These are phyloP conservation scores for Erodium trifolium DNA, from an alignment of 441 rosid genomes.

Conservation along the genomic window DNA sequence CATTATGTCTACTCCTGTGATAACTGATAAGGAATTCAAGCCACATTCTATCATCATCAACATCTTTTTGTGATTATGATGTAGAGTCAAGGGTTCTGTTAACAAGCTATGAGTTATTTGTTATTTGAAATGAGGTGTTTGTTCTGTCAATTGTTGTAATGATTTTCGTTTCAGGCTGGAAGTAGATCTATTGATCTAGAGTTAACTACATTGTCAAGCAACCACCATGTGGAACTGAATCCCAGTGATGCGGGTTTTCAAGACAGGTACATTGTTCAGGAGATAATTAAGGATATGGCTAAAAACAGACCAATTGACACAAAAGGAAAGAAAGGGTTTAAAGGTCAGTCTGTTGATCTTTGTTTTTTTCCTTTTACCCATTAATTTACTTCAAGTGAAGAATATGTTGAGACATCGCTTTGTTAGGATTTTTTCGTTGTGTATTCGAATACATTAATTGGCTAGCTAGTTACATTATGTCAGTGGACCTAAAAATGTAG, in stretches of 20 bases:
- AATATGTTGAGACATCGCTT: too few species aligned
- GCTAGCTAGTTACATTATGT: too few species aligned
- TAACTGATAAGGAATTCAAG: background rate
- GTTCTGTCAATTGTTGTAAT: background rate
- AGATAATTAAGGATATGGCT: conserved; percentile 90
- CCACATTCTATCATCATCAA: background rate
- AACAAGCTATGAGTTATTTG: background rate
- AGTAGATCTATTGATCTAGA: conserved; percentile 78
- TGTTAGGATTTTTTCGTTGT: too few species aligned
- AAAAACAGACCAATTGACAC: conserved; percentile 81
- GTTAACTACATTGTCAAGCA: conserved; percentile 76
- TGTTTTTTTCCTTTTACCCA: too few species aligned
- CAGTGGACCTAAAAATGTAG: background rate
- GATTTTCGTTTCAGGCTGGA: conserved; percentile 50
- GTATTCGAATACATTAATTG: too few species aligned
- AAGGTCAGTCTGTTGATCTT: conserved; percentile 35
- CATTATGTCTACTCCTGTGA: background rate
- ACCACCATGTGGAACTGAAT: conserved; percentile 79
- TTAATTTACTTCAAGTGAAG: too few species aligned
- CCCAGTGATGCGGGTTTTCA: conserved; percentile 96
- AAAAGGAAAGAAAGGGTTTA: conserved; percentile 71
- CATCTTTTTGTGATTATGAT: background rate
- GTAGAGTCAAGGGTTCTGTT: background rate
- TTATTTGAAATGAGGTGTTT: background rate
- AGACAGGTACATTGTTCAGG: conserved; percentile 87